A percentile compares a stretch with the other conserved stretches of the same genome.
These are phyloP conservation scores for Aspergillus proliferans DNA, from an alignment of 2,329 filamentous ascomycete species.

Conservation along the genomic window DNA sequence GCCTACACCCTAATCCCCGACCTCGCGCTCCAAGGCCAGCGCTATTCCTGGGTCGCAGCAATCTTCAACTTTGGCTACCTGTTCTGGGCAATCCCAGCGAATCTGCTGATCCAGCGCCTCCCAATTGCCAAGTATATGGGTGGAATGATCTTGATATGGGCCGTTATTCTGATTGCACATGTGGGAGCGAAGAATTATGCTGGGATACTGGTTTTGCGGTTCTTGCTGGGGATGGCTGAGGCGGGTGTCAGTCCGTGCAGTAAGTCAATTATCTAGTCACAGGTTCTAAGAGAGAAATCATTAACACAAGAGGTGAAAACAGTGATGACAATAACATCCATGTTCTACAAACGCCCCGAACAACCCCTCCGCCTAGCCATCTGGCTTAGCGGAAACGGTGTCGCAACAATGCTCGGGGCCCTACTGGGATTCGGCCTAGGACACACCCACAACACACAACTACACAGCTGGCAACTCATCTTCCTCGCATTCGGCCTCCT, in stretches of 20 bases:
- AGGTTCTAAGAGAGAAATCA: too few relatives aligned
- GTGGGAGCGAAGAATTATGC: conserved; percentile 35
- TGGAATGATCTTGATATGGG: conserved; percentile 39
- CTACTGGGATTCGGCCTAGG: conserved; percentile 31
- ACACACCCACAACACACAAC: conserved; percentile 21
- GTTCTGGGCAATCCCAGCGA: conserved; percentile 35
- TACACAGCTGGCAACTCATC: conserved; percentile 35
- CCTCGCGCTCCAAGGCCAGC: conserved; percentile 35
- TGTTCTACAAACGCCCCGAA: conserved; percentile 34
- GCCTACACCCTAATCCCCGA: conserved; percentile 40
- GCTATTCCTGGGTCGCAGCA: conserved; percentile 43
- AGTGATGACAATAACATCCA: conserved; percentile 32
- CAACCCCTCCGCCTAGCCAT: conserved; percentile 30
- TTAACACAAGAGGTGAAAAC: conserved; percentile 1
- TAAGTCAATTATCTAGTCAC: conserved; percentile 6
- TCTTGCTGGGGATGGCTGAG: conserved; percentile 42
- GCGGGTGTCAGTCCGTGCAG: conserved; percentile 29
- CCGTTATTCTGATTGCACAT: conserved; percentile 32
- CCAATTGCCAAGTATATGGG: conserved; percentile 40
- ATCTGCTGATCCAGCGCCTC: conserved; percentile 37
- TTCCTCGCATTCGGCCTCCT: conserved; percentile 37
- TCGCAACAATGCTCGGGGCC: conserved; percentile 33
- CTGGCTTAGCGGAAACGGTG: conserved; percentile 33
- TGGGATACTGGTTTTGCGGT: conserved; percentile 41
- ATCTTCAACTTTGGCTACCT: conserved; percentile 43